A percentile compares a stretch with the other conserved stretches of the same genome.
These are phyloP conservation scores for Neofusicoccum parvum DNA, from an alignment of 2,329 filamentous ascomycete species.

Conservation along the genomic window DNA sequence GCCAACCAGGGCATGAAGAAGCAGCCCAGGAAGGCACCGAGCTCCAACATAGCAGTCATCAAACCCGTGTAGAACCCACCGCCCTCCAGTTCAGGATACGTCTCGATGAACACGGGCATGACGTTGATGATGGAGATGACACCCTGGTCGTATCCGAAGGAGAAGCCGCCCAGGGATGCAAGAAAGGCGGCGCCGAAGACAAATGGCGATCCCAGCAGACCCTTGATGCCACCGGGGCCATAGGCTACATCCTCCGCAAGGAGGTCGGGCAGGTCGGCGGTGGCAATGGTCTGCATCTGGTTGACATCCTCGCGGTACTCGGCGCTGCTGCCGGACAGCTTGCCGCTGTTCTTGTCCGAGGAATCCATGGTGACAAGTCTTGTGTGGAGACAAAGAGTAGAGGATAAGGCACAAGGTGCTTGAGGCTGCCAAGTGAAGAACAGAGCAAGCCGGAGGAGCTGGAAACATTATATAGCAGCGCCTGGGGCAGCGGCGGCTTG, in stretches of 20 bases:
- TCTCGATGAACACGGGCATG: slow-evolving; percentile 48
- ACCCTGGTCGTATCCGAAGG: slow-evolving; percentile 38
- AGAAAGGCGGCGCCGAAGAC: slow-evolving; percentile 49
- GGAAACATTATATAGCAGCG: background rate
- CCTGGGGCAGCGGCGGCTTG: background rate
- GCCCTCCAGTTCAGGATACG: slow-evolving; percentile 36
- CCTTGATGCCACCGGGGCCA: slow-evolving; percentile 33
- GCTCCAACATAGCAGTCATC: slow-evolving; percentile 48
- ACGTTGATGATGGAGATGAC: slow-evolving; percentile 46
- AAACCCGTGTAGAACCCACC: slow-evolving; percentile 41
- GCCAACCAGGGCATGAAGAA: slow-evolving; percentile 40
- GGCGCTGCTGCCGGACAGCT: background rate
- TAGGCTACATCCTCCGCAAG: slow-evolving; percentile 27
- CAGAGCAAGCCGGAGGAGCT: background rate
- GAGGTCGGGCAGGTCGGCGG: slow-evolving; percentile 15
- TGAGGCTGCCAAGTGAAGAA: background rate
- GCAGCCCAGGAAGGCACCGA: slow-evolving; percentile 44
- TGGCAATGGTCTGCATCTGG: slow-evolving; percentile 1
- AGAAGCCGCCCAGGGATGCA: slow-evolving; percentile 46
- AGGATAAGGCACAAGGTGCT: background rate
- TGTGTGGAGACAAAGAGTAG: background rate
- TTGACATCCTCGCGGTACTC: slow-evolving; percentile 12
- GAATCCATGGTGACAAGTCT: background rate
- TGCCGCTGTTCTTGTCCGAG: slow-evolving; percentile 10
- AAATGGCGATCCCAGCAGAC: slow-evolving; percentile 41